Evolutionary conservation across 441 rosid species (phyloP), one percentile per base, ranked within the genome.

Genomic region (Gossypium trilobum): DNA sequence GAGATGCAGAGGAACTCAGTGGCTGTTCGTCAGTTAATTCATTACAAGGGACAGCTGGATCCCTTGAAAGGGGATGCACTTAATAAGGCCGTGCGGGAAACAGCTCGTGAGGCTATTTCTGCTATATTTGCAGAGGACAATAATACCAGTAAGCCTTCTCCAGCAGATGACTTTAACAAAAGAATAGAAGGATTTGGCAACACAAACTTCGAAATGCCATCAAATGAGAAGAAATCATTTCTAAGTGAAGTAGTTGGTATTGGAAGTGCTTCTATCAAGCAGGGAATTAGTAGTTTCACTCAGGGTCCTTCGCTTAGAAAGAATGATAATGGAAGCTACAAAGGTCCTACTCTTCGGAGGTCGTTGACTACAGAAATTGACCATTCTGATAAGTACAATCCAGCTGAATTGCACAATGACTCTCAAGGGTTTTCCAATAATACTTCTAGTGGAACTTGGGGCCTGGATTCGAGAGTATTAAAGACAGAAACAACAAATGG

Each of bases 1-100:
- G 99, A 95, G 77, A 91, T 95, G 97, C 99, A 95, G 83, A 85
- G 98, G 68, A 89, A 95, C 79, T 92, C 98, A 0, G 93, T 85
- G 17, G 91, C 90, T 9, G 87, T 95, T 4, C 95, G 98, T n/a
- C 96, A 89, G 82, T 75, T 95, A 60, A 77, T 87, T 82, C 98
- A 92, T 78, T 92, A 92, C 85, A 89, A 86, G 81, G 99, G 99
- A 27, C 89, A 89, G 77, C 76, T 84, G 27, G 96, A 92, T 85
- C 87, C 96, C 63, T 77, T 95, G 73, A 95, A 95, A 72, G 99
- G 99, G 14, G 97, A 92, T 85, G 93, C 98, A 7, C 92, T 85
- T 71, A 95, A 95, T 78, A 95, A 95, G 86, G 95, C 97, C 62
- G 96, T 95, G 74, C 79, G 99, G 75, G 98, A 92, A 33, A 89